Evolutionary conservation across 2,329 filamentous ascomycete species (phyloP), one percentile per base, ranked within the genome.

Genomic region (Fusarium burgessii): DNA sequence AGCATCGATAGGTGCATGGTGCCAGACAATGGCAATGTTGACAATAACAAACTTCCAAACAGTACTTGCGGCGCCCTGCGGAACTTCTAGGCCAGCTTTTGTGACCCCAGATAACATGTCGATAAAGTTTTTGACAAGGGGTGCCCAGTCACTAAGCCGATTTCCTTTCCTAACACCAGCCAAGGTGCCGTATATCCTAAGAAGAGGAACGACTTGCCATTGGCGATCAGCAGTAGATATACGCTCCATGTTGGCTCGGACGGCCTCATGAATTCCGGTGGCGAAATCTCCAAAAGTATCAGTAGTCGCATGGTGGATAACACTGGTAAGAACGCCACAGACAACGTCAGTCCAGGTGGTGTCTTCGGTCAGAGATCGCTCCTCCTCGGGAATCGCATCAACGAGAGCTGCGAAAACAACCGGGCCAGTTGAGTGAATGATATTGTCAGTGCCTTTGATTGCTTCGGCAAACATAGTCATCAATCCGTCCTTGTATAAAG

Each of bases 401-500:
- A 91, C 77, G 8, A 92, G 80, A 3, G 84, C 80, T 40, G 82
- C 80, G 57, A 90, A 82, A 17, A 90, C 83, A 11, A 86, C 83
- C 5, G 86, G 79, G 4, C 87, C 89, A 17, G 86, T 87, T 4
- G 90, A 91, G 74, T 91, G 89, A 49, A 91, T 80, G 3, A 84
- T 85, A 51, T 85, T 76, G 5, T 89, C 88, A 17, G 89, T 86
- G 18, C 89, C 87, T 79, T 92, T 91, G 74, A 89, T 87, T 12
- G 95, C 91, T 80, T 98, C 95, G 7, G 94, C 91, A 76, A 98
- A 93, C 85, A 98, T 91, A 20, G 90, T 93, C 93, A 97, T 98
- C 47, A 98, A 81, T 59, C 95, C 96, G 78, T 97, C 91, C 69
- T 92, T 91, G 78, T 97, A 97, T 17, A 94, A 85, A 15, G 85